Evolutionary conservation across 257 asterid genomes (phyloP).

Genomic region (Eucommia ulmoides): DNA sequence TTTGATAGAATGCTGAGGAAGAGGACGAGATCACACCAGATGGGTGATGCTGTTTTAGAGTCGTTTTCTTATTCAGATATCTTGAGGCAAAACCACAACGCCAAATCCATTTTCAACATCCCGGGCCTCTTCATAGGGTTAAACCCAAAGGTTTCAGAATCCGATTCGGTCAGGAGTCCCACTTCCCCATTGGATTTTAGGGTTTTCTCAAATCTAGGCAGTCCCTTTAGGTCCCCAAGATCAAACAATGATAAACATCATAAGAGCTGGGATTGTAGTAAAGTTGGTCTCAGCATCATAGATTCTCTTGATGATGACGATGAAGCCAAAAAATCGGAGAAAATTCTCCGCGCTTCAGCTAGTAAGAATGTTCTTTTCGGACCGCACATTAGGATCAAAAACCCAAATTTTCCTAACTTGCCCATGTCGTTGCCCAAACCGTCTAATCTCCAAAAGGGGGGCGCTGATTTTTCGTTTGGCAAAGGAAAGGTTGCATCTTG

Average conservation of each 20-base stretch:
- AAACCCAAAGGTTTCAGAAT: conserved; percentile 52
- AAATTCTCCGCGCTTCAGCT: conserved; percentile 27
- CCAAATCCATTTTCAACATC: conserved; percentile 31
- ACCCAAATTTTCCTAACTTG: conserved; percentile 23
- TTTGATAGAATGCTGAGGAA: conserved; percentile 50
- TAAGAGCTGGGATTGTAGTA: conserved; percentile 55
- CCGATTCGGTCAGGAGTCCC: conserved; percentile 84
- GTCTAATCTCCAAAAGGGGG: conserved; percentile 50
- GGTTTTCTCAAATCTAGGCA: conserved; percentile 56
- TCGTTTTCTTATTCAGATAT: conserved; percentile 37
- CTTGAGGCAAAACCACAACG: conserved; percentile 41
- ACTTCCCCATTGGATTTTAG: conserved; percentile 86
- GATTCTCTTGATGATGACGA: conserved; percentile 62
- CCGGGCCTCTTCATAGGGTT: conserved; percentile 67
- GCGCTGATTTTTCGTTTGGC: conserved; percentile 31
- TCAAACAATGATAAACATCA: conserved; percentile 28
- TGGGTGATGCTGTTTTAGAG: conserved; percentile 38
- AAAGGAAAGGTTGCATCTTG: conserved; percentile 32
- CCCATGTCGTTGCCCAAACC: conserved; percentile 30
- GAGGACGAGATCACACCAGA: conserved; percentile 54
- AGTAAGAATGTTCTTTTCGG: conserved; percentile 54
- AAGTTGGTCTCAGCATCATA: conserved; percentile 84
- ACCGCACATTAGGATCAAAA: conserved; percentile 37
- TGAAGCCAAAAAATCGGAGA: conserved; percentile 26
- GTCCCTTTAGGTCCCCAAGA: conserved; percentile 51